Conservation (phyloP, 768 basidiomycete species). For the Tulasnella sp. region DNA sequence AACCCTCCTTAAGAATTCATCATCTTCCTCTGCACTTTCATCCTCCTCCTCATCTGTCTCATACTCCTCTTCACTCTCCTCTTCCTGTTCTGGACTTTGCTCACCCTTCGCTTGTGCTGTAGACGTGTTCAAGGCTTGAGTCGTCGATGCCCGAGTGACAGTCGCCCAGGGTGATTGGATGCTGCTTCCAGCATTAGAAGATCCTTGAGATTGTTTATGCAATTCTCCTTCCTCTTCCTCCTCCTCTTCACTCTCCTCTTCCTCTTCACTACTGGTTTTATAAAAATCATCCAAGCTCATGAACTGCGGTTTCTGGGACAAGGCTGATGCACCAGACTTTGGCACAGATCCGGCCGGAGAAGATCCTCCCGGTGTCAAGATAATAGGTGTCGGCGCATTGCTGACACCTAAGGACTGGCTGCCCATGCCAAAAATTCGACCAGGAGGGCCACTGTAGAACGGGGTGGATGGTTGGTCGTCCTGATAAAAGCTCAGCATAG, state of each 20-base stretch:
- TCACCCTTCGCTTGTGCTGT: slow-evolving; percentile 17
- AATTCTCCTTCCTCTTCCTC: slow-evolving; percentile 19
- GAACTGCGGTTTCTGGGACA: slow-evolving; percentile 28
- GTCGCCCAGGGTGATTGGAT: not conserved
- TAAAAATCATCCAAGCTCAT: slow-evolving; percentile 49
- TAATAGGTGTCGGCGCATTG: slow-evolving; percentile 32
- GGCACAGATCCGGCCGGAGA: slow-evolving; percentile 18
- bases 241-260: slow-evolving; percentile 31
- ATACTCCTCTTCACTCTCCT: slow-evolving; percentile 25
- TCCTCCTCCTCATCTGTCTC: slow-evolving; percentile 23
- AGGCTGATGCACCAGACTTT: slow-evolving; percentile 25
- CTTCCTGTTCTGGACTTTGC: slow-evolving; percentile 16
- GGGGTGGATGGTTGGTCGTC: slow-evolving; percentile 31
- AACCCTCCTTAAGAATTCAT: slow-evolving; percentile 14
- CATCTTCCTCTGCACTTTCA: slow-evolving; percentile 19
- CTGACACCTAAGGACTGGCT: slow-evolving; percentile 23
- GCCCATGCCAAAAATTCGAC: slow-evolving; percentile 12
- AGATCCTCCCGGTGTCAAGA: slow-evolving; percentile 46
- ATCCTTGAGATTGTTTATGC: slow-evolving; percentile 20
- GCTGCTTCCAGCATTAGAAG: too few relatives aligned
- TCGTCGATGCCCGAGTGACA: not conserved
- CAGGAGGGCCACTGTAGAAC: slow-evolving; percentile 25
- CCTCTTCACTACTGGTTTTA: slow-evolving; percentile 50
- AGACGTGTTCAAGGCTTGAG: not conserved
- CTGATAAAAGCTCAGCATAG: slow-evolving; percentile 29